Conservation (phyloP, 129 eudicot species). For the Dittrichia graveolens region DNA sequence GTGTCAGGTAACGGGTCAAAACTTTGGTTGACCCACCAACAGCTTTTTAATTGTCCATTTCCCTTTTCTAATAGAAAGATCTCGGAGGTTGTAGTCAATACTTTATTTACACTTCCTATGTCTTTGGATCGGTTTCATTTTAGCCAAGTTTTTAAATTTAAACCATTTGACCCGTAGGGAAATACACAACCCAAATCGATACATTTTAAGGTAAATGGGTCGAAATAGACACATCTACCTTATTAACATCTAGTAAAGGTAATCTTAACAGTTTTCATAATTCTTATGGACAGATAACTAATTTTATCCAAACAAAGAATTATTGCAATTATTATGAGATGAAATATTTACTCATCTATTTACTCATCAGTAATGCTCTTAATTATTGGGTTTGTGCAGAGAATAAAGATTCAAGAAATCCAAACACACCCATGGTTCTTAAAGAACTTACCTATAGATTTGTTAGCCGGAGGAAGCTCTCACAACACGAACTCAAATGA, state of each 20-base stretch:
- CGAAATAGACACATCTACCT: not conserved
- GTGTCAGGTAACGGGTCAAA: conserved; percentile 18
- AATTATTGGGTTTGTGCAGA: conserved; percentile 34
- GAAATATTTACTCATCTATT: not conserved
- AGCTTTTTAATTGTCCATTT: not conserved
- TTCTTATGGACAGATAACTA: too few species aligned
- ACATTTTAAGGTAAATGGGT: not conserved
- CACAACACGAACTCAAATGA: conserved; percentile 35
- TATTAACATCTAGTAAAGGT: not conserved
- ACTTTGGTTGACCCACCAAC: not conserved
- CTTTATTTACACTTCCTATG: too few species aligned
- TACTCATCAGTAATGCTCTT: not conserved
- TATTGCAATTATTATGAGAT: not conserved
- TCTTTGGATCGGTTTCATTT: not conserved
- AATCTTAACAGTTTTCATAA: too few species aligned
- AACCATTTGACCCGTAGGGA: not conserved
- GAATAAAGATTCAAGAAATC: conserved; percentile 64
- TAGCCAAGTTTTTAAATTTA: not conserved
- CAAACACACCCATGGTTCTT: conserved; percentile 66
- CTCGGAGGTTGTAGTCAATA: too few species aligned
- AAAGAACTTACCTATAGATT: conserved; percentile 67
- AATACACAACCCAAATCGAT: not conserved
- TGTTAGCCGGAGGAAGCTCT: conserved; percentile 51
- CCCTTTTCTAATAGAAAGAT: too few species aligned
- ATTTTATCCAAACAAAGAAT: too few species aligned